Conservation (phyloP, 139 green algal genomes). For the Coccomyxa sp. region DNA sequence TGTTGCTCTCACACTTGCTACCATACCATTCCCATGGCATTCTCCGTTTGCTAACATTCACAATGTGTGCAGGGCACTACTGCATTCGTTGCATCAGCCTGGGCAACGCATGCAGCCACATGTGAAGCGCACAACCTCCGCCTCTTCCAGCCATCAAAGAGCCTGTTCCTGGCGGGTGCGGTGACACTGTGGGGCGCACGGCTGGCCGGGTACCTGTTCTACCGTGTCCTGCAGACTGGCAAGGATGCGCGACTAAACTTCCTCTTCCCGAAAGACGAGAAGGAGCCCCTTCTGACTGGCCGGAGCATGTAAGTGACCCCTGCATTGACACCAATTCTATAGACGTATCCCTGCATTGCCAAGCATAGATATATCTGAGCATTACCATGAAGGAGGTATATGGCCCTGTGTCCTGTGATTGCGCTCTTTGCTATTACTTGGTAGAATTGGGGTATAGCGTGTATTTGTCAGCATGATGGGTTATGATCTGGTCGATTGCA, state of each 20-base stretch:
- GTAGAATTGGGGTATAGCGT: not conserved
- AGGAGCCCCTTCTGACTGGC: constrained; percentile 27
- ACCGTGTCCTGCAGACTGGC: constrained; percentile 30
- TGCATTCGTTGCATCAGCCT: constrained; percentile 26
- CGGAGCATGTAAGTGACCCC: constrained; percentile 21
- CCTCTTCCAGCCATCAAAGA: constrained; percentile 10
- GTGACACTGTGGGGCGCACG: constrained; percentile 37
- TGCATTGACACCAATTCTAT: too few relatives aligned
- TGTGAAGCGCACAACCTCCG: constrained; percentile 3
- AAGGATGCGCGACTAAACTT: constrained; percentile 29
- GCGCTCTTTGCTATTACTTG: not conserved
- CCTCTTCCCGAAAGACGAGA: constrained; percentile 29
- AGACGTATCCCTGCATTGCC: too few relatives aligned
- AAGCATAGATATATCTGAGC: not conserved
- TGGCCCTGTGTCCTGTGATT: not conserved
- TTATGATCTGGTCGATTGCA: not conserved
- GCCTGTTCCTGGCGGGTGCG: constrained; percentile 26
- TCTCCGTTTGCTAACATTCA: not conserved
- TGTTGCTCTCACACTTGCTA: not conserved
- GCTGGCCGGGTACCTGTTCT: constrained; percentile 34
- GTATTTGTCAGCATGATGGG: not conserved
- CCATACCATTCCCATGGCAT: not conserved
- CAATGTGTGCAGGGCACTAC: constrained; percentile 22
- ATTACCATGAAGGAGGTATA: not conserved
- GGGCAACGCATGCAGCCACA: constrained; percentile 14